A percentile compares a stretch with the other conserved stretches of the same genome.
Conservation (phyloP, 2,329 filamentous ascomycete genomes). For the Capronia coronata region DNA sequence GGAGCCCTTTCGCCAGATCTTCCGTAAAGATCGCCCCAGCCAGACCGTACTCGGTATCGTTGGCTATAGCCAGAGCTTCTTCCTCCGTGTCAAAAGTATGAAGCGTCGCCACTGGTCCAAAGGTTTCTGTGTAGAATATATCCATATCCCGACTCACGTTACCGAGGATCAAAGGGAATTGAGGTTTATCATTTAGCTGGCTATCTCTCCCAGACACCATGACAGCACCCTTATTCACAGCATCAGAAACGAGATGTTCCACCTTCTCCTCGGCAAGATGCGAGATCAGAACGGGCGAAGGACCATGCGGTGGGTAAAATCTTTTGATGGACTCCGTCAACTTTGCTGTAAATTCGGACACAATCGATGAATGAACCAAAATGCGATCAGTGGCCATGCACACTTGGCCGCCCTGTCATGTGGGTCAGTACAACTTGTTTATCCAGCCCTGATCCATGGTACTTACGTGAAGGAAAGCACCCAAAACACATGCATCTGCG, state of each 20-base stretch:
- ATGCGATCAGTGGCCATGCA: slow-evolving; percentile 82
- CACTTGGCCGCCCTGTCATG: slow-evolving; percentile 60
- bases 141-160: slow-evolving; percentile 56
- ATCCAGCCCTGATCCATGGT: too few relatives aligned
- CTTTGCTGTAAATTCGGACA: slow-evolving; percentile 37
- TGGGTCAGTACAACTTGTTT: too few relatives aligned
- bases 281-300: slow-evolving; percentile 38
- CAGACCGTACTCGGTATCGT: slow-evolving; percentile 75
- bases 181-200: too few relatives aligned
- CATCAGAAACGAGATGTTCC: slow-evolving; percentile 48
- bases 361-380: slow-evolving; percentile 44
- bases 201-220: too few relatives aligned
- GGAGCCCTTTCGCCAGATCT: slow-evolving; percentile 54
- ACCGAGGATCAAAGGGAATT: slow-evolving; percentile 12
- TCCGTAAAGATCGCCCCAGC: slow-evolving; percentile 64
- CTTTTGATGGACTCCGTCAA: slow-evolving; percentile 43
- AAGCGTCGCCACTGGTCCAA: slow-evolving; percentile 68
- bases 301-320: not conserved
- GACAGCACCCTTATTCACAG: slow-evolving; percentile 50
- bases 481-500: slow-evolving; percentile 37
- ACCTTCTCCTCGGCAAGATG: slow-evolving; percentile 47
- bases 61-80: slow-evolving; percentile 65
- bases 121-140: slow-evolving; percentile 66
- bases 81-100: slow-evolving; percentile 52
- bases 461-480: slow-evolving; percentile 12